These are phyloP conservation scores for Aspergillus novoparasiticus DNA, from an alignment of 2,329 filamentous ascomycete genomes.

Conservation along the genomic window DNA sequence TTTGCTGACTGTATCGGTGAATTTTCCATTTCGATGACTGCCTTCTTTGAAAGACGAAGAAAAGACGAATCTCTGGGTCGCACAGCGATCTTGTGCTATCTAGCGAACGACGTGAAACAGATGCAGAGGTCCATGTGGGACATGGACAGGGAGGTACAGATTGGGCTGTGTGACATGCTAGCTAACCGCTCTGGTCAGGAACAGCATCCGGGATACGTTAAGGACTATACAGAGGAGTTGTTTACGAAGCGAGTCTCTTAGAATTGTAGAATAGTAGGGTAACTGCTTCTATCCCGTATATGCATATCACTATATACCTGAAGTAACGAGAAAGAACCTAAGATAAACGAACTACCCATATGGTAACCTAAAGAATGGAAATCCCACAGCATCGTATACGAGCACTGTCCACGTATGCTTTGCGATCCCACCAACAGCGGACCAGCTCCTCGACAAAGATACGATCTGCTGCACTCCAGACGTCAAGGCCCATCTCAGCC, in stretches of 20 bases:
- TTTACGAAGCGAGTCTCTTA: background rate
- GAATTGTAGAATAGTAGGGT: background rate
- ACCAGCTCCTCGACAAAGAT: slow-evolving; percentile 50
- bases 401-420: slow-evolving; percentile 46
- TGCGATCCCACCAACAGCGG: slow-evolving; percentile 49
- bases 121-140: background rate
- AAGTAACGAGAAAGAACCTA: background rate
- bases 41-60: background rate
- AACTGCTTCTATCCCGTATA: background rate
- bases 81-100: background rate
- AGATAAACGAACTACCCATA: background rate
- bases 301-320: background rate
- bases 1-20: background rate
- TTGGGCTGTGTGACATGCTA: background rate
- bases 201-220: background rate
- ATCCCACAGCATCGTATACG: slow-evolving; percentile 52
- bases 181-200: background rate
- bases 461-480: slow-evolving; percentile 51
- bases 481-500: slow-evolving; percentile 51
- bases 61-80: background rate
- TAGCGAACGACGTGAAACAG: background rate
- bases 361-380: slow-evolving; percentile 39
- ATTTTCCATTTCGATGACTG: background rate
- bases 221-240: background rate
- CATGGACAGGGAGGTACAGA: background rate